Evolutionary conservation across 306 rosid genomes (phyloP), one percentile per base, ranked within the genome.

Genomic region (Rosa lucieae): DNA sequence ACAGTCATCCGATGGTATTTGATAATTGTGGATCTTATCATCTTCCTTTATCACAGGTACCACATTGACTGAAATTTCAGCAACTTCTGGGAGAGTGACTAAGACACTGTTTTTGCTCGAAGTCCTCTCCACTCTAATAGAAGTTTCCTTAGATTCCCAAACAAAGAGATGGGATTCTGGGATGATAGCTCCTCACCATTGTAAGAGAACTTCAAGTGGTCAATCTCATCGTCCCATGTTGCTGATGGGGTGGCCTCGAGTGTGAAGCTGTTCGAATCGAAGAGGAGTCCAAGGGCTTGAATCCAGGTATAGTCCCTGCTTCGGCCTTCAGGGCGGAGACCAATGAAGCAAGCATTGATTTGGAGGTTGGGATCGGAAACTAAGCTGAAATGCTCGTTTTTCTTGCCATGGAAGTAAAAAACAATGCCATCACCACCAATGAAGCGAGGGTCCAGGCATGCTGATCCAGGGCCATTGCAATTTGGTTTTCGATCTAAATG

Each of bases 31-130:
- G 67, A 90, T 85, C 78, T 88, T 86, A 37, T 92, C 93, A 15
- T 94, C 98, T 81, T 94, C 96, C 80, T 86, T 81, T 0, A 93
- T 92, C 29, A 92, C 90, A 18, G 97, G 97, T 67, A 94, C 98
- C 21, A 87, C 93, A 48, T 87, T 92, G 13, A 89, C 76, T 2
- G 81, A 88, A 51, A 94, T 88, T 83, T 92, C 97, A 5, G 80
- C 94, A 4, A 87, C 74, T 67, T 84, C 92, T 2, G 84, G 88
- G 61, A 55, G 53, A 23, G 84, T 82, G 23, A 92, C 44, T 2
- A 49, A 14, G 21, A 87, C 88, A 63, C 94, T 90, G 84, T 94
- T 94, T 77, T 76, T 86, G 80, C 49, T 75, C 3, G 97, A 89
- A 18, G 93, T 87, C 87, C 98, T 86, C 79, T 92, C 89, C 0